Evolutionary conservation across 225 moss, liverwort and hornwort species (phyloP), one percentile per base, ranked within the genome.

Genomic region (Antitrichia curtipendula): DNA sequence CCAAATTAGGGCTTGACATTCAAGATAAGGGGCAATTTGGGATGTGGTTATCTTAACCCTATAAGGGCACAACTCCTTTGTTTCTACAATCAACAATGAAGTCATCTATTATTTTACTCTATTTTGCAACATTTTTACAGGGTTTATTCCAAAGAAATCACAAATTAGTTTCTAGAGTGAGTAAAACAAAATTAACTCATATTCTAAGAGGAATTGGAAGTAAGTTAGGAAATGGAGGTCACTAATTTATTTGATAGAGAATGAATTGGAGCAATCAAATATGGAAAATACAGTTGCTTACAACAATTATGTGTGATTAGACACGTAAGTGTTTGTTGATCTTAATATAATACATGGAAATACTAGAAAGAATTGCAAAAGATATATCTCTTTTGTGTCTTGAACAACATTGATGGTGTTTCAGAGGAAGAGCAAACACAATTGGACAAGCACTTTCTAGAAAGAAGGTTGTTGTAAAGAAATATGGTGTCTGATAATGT

Each of bases 51-150:
- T n/a, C n/a, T n/a, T n/a, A n/a, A n/a, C n/a, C n/a, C n/a, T 65
- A 65, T 0, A 36, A 19, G 2, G 2, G 19, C 0, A 0, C 6
- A 17, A 7, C 4, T 15, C 61, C 61, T 63, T 63, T 66, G 5
- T 21, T n/a, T 66, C 66, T 21, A 66, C 2, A 10, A 1, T 66
- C 20, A n/a, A 6, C 6, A 66, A 0, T n/a, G 22, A 66, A 21
- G 21, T 31, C 38, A 66, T 65, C 4, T 1, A 4, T 65, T 2
- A 5, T 0, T 65, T 65, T 8, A 65, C 11, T 10, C 1, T 19
- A 1, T 10, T 64, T 5, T 3, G 2, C 6, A 69, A 6, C 2
- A 0, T 41, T 25, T 0, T 13, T 41, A 9, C 0, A 34, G 5
- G 10, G 5, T 10, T 34, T 10, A 21, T 12, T 7, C 5, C n/a